These are phyloP conservation scores for Phytophthora pluvialis DNA, from an alignment of 352 stramenopile genomes.

Conservation along the genomic window DNA sequence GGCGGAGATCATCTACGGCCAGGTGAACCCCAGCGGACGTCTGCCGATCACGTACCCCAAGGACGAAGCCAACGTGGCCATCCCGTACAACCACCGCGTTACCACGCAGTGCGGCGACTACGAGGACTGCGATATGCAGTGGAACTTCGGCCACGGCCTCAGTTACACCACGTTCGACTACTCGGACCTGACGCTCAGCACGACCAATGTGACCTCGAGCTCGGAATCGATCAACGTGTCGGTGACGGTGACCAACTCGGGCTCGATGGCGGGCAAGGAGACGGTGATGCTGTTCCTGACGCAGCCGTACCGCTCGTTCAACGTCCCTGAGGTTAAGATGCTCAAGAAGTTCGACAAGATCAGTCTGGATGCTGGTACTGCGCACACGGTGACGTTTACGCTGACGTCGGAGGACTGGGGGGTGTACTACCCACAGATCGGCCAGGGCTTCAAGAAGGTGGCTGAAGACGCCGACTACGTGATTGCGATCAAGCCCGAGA, in stretches of 20 bases:
- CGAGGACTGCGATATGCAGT: conserved; percentile 54
- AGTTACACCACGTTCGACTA: conserved; percentile 75
- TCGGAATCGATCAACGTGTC: conserved; percentile 46
- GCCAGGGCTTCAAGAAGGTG: conserved; percentile 50
- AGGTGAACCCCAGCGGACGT: conserved; percentile 75
- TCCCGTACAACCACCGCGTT: conserved; percentile 76
- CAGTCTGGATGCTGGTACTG: conserved; percentile 41
- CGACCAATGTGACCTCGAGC: conserved; percentile 30
- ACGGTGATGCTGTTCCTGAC: conserved; percentile 50
- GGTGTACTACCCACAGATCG: conserved; percentile 60
- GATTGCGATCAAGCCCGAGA: conserved; percentile 56
- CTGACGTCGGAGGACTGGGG: conserved; percentile 57
- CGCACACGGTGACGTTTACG: conserved; percentile 41
- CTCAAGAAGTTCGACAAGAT: conserved; percentile 84
- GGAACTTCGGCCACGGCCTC: conserved; percentile 60
- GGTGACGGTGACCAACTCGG: conserved; percentile 73
- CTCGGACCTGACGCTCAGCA: conserved; percentile 44
- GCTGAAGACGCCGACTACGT: conserved; percentile 39
- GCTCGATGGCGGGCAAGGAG: conserved; percentile 59
- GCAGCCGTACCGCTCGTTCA: conserved; percentile 37
- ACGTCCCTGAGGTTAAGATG: conserved; percentile 76
- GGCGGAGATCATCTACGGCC: conserved; percentile 81
- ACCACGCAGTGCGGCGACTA: conserved; percentile 45
- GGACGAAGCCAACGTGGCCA: conserved; percentile 51
- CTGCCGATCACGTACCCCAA: conserved; percentile 89